Evolutionary conservation across 1,284 basidiomycete genomes (phyloP).

Genomic region (Ustilago xerochloae): DNA sequence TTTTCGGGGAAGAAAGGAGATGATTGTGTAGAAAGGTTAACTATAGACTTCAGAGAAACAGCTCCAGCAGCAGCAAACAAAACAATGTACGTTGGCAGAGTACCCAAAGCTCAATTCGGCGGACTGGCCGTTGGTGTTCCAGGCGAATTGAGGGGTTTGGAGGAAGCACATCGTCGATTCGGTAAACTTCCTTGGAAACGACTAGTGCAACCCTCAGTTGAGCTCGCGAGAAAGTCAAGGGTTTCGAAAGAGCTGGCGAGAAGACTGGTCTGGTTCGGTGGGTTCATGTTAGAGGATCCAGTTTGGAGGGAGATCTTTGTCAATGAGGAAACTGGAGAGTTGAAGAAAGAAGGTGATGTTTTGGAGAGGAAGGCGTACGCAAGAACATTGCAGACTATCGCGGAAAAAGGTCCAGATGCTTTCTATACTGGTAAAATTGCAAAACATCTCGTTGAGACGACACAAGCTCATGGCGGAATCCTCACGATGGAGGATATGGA

Average conservation of each 20-base stretch:
- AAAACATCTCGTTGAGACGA: constrained; percentile 77
- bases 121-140: constrained; percentile 67
- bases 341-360: constrained; percentile 69
- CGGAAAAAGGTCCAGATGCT: constrained; percentile 52
- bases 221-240: constrained; percentile 56
- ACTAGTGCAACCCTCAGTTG: constrained; percentile 62
- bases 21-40: constrained; percentile 58
- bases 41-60: constrained; percentile 70
- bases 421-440: constrained; percentile 78
- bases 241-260: constrained; percentile 56
- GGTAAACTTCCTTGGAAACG: constrained; percentile 65
- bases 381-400: constrained; percentile 53
- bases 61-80: constrained; percentile 69
- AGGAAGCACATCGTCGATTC: constrained; percentile 60
- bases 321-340: constrained; percentile 69
- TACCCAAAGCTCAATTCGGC: constrained; percentile 51
- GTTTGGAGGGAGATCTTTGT: constrained; percentile 65
- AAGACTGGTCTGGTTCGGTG: constrained; percentile 67
- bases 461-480: constrained; percentile 78
- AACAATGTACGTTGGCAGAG: constrained; percentile 66
- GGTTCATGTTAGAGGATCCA: constrained; percentile 62
- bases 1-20: constrained; percentile 66
- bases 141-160: constrained; percentile 66
- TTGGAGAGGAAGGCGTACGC: constrained; percentile 55
- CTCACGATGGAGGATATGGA: constrained; percentile 78